Evolutionary conservation across 1,284 basidiomycete species (phyloP), one percentile per base, ranked within the genome.

Genomic region (Clitocybe nebularis): DNA sequence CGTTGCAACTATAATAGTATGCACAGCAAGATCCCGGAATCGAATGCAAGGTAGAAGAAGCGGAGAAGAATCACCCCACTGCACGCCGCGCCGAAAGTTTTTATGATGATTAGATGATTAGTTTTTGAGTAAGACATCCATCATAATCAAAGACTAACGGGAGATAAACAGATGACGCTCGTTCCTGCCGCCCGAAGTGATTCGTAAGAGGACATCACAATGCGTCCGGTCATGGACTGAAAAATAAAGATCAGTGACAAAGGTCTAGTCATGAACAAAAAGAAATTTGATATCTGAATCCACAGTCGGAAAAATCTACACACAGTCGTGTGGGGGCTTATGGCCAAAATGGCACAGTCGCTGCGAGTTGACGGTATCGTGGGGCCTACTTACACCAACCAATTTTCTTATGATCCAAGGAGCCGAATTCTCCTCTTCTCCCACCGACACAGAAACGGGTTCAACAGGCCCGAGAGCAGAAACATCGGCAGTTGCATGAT

Each of bases 61-160:
- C 10, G 79, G 79, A 9, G 75, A 80, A 3, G 78, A 80, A 53
- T 83, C 79, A 3, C 78, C 79, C 79, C 79, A 81, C 75, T 81
- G 38, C 14, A 35, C 43, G n/a, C n/a, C n/a, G n/a, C n/a, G n/a
- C n/a, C n/a, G n/a, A n/a, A n/a, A n/a, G n/a, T n/a, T n/a, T n/a
- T n/a, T n/a, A n/a, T 17, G 16, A 23, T n/a, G n/a, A n/a, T n/a
- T n/a, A n/a, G n/a, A 13, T 32, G 26, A 39, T 26, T 17, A 38
- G 22, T 26, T 24, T n/a, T n/a, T n/a, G n/a, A n/a, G 7, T 16
- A 24, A 17, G 30, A 11, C 10, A n/a, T 30, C 4, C 35, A 23
- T 19, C 4, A 34, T 37, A 16, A 22, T 45, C 14, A 20, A 38
- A 25, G n/a, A 66, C 72, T 51, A 54, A 80, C 78, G 43, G 79